Conservation (phyloP, 306 rosid species). For the Trifolium dubium region DNA sequence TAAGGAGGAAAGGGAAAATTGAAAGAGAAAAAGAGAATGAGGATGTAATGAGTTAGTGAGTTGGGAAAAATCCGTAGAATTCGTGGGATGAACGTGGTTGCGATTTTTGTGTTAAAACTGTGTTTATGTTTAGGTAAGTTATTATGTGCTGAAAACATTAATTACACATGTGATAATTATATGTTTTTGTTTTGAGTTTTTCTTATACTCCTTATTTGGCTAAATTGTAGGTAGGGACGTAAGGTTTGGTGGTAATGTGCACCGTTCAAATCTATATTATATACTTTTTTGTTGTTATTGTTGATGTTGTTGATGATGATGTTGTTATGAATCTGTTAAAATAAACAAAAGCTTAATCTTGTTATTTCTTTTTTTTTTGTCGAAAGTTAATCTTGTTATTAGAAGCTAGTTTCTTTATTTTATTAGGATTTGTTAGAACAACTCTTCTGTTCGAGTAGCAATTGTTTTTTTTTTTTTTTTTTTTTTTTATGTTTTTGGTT, state of each 20-base stretch:
- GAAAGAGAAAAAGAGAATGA: background rate
- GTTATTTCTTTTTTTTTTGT: too few relatives aligned
- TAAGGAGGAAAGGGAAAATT: background rate
- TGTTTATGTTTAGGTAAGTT: slow-evolving; percentile 5
- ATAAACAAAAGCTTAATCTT: too few relatives aligned
- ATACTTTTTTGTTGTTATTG: too few relatives aligned
- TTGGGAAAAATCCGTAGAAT: slow-evolving; percentile 37
- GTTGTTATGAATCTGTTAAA: too few relatives aligned
- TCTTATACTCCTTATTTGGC: background rate
- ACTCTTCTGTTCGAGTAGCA: too few relatives aligned
- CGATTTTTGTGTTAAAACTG: slow-evolving; percentile 39
- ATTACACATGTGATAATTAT: slow-evolving; percentile 7
- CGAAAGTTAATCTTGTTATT: too few relatives aligned
- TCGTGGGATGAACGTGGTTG: slow-evolving; percentile 50
- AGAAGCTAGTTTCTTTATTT: background rate
- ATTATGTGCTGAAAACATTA: background rate
- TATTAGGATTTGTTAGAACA: background rate
- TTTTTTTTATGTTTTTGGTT: too few relatives aligned
- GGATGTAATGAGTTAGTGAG: slow-evolving; percentile 13
- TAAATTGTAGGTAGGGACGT: background rate
- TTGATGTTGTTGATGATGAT: too few relatives aligned
- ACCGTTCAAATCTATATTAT: too few relatives aligned
- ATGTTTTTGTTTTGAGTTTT: background rate
- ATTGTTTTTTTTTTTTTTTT: too few relatives aligned
- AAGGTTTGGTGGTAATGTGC: background rate